Conservation (phyloP, 2,329 filamentous ascomycete species). For the Microdochium nivale region DNA sequence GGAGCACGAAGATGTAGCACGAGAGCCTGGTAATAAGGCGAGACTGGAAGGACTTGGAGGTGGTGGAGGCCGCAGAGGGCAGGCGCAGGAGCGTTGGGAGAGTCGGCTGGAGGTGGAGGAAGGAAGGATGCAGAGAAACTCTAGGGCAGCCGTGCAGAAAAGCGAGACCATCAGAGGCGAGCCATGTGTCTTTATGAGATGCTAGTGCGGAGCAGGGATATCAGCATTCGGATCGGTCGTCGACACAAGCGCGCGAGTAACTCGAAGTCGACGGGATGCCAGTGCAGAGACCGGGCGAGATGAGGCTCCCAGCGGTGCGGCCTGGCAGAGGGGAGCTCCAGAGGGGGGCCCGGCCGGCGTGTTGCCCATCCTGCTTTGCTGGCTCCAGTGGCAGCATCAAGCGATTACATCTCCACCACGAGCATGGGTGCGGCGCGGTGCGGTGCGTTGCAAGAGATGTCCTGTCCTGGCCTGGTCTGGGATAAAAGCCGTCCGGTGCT, state of each 20-base stretch:
- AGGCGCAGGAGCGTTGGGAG: not conserved
- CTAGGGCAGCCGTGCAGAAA: not conserved
- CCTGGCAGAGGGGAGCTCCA: not conserved
- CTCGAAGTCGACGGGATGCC: not conserved
- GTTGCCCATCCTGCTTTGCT: not conserved
- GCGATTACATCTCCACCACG: not conserved
- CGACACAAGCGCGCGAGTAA: not conserved
- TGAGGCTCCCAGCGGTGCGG: not conserved
- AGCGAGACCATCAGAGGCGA: not conserved
- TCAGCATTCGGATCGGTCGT: not conserved
- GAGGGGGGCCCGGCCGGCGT: not conserved
- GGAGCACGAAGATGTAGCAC: not conserved
- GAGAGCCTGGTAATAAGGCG: not conserved
- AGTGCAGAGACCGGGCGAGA: not conserved
- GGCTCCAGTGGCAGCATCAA: not conserved
- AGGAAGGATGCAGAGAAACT: not conserved
- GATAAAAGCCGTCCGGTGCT: not conserved
- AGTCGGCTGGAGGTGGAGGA: not conserved
- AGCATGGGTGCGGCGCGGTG: not conserved
- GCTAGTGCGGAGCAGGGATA: constrained; percentile 1
- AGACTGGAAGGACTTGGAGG: too few relatives aligned
- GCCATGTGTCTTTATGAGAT: constrained; percentile 1
- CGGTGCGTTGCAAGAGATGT: too few relatives aligned
- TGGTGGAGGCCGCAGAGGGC: not conserved
- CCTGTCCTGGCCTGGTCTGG: too few relatives aligned